These are phyloP conservation scores for Cercospora canescens DNA, from an alignment of 2,329 filamentous ascomycete genomes.

Conservation along the genomic window DNA sequence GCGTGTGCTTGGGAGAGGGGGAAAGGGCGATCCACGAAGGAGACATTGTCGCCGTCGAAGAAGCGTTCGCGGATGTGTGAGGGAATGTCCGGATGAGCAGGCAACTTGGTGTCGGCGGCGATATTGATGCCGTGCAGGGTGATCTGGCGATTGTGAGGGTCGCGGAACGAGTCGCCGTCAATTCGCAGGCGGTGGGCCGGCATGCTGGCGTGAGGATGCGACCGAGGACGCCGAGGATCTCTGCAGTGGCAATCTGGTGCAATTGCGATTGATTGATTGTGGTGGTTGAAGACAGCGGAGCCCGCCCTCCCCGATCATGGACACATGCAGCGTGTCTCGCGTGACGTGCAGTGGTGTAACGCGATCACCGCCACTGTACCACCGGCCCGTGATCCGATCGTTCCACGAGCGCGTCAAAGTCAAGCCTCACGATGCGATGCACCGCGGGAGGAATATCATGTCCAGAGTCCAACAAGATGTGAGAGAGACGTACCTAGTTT, in stretches of 20 bases:
- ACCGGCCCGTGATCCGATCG: background rate
- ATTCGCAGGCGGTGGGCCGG: conserved; percentile 65
- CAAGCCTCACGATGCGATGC: background rate
- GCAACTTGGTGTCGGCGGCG: conserved; percentile 86
- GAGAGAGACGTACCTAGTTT: background rate
- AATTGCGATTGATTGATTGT: background rate
- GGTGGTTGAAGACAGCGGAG: background rate
- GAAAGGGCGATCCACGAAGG: conserved; percentile 86
- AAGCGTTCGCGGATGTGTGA: conserved; percentile 78
- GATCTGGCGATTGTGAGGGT: conserved; percentile 78
- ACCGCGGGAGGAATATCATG: background rate
- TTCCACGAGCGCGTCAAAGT: background rate
- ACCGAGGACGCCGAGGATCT: background rate
- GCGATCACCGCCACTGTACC: background rate
- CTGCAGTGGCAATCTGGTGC: background rate
- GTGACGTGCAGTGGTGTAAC: background rate
- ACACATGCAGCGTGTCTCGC: background rate
- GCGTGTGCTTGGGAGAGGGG: conserved; percentile 75
- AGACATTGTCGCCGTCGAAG: conserved; percentile 89
- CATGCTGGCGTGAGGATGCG: conserved; percentile 9
- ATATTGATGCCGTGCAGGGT: conserved; percentile 92
- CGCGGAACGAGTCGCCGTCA: conserved; percentile 82
- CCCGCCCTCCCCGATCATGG: background rate
- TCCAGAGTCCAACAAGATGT: background rate
- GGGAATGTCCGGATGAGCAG: conserved; percentile 75